Conservation (phyloP, 1,284 basidiomycete species). For the Blastosporella zonata region DNA sequence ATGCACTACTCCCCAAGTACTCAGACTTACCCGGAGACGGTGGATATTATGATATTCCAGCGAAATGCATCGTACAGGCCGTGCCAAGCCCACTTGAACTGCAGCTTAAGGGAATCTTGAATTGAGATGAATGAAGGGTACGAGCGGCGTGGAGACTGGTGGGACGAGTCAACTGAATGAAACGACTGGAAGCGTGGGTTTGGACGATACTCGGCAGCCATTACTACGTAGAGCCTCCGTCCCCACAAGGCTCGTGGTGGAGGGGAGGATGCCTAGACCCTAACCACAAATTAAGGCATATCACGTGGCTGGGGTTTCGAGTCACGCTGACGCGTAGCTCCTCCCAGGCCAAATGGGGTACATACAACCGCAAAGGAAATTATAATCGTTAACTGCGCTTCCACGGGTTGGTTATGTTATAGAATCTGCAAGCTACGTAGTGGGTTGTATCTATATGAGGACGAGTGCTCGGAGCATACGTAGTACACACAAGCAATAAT, state of each 20-base stretch:
- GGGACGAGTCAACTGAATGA: conserved; percentile 17
- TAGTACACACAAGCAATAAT: conserved; percentile 27
- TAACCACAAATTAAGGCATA: conserved; percentile 34
- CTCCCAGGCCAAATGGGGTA: not conserved
- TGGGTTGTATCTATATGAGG: conserved; percentile 3
- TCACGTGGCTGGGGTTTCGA: conserved; percentile 16
- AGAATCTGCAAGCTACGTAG: conserved; percentile 23
- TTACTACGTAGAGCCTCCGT: not conserved
- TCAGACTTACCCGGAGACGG: conserved; percentile 40
- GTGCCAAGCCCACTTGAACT: conserved; percentile 51
- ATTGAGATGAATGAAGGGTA: conserved; percentile 71
- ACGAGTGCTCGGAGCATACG: conserved; percentile 5
- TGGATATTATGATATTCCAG: conserved; percentile 61
- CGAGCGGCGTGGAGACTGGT: conserved; percentile 39
- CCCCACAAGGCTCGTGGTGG: too few species aligned
- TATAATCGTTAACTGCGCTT: conserved; percentile 8
- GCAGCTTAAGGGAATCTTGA: conserved; percentile 55
- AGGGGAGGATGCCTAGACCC: conserved; percentile 20
- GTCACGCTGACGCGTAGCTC: conserved; percentile 6
- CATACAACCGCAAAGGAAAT: not conserved
- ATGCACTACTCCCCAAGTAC: not conserved
- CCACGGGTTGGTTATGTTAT: conserved; percentile 10
- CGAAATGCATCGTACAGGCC: conserved; percentile 72
- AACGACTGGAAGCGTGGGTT: conserved; percentile 20
- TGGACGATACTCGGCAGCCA: conserved; percentile 17